Percentiles rank a stretch among this genome's conserved stretches.
Evolutionary conservation across 2,329 filamentous ascomycete species (phyloP).

Genomic region (Polytolypa hystricis): DNA sequence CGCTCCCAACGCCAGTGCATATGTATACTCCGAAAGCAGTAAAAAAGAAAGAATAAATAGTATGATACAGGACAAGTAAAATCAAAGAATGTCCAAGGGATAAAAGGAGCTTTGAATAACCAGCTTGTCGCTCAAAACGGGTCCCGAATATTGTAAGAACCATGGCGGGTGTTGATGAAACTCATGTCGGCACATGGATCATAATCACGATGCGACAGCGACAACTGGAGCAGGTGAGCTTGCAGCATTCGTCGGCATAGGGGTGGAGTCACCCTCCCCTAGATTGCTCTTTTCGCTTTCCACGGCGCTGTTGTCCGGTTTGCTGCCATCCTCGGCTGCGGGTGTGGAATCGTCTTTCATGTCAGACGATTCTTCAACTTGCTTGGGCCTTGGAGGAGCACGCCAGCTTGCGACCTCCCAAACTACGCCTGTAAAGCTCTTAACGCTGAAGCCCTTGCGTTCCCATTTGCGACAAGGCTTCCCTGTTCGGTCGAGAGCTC

Average conservation of each 20-base stretch:
- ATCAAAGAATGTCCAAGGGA: neutral
- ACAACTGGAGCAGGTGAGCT: constrained; percentile 42
- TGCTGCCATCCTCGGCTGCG: constrained; percentile 45
- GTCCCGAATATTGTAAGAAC: no score
- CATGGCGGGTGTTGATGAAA: no score
- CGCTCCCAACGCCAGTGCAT: no score
- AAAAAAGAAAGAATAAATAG: neutral
- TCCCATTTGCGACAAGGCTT: constrained; percentile 89
- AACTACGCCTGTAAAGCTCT: constrained; percentile 79
- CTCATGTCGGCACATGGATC: no score
- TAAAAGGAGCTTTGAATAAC: no score
- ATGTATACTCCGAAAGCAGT: neutral
- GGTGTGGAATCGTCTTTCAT: constrained; percentile 43
- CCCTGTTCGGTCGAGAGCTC: constrained; percentile 83
- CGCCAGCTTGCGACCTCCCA: constrained; percentile 81
- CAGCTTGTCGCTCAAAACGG: no score
- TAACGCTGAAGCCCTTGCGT: constrained; percentile 69
- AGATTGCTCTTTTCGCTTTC: constrained; percentile 50
- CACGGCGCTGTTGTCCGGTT: constrained; percentile 45
- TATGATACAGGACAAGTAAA: constrained; percentile 1
- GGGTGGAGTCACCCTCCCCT: constrained; percentile 38
- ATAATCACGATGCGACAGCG: constrained; percentile 5
- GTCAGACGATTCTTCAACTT: constrained; percentile 49
- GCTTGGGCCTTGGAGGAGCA: constrained; percentile 42
- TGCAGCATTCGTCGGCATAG: constrained; percentile 34